Percentiles rank a stretch among this genome's conserved stretches.
Evolutionary conservation across 176 grass and related monocot species (phyloP).

Genomic region (Secale cereale): DNA sequence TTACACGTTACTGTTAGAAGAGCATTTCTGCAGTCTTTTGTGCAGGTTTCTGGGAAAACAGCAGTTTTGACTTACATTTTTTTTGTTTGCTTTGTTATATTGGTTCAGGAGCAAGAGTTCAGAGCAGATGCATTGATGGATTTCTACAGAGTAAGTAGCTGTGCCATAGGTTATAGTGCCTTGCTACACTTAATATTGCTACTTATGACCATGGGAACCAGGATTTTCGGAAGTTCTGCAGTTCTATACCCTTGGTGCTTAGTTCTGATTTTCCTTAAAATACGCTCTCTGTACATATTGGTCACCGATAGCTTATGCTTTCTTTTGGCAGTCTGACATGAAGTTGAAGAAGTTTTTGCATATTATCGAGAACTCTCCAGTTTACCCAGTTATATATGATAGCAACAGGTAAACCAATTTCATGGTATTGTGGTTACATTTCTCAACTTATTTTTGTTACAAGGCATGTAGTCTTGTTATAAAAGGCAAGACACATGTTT

Average conservation of each 20-base stretch:
- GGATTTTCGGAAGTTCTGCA: slow-evolving; percentile 4
- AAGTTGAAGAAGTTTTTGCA: slow-evolving; percentile 98
- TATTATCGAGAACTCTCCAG: slow-evolving; percentile 91
- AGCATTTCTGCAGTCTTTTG: slow-evolving; percentile 9
- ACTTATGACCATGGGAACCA: background rate
- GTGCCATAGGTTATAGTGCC: background rate
- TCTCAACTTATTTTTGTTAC: background rate
- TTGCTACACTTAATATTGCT: background rate
- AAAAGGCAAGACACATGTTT: slow-evolving; percentile 9
- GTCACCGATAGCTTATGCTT: slow-evolving; percentile 4
- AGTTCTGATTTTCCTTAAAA: background rate
- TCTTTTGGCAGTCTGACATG: slow-evolving; percentile 72
- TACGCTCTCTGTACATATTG: slow-evolving; percentile 19
- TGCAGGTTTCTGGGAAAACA: slow-evolving; percentile 9
- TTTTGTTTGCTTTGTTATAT: slow-evolving; percentile 28
- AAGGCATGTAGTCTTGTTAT: background rate
- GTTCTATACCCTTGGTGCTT: slow-evolving; percentile 1
- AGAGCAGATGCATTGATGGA: slow-evolving; percentile 78
- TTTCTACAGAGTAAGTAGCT: slow-evolving; percentile 72
- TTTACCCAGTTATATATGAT: slow-evolving; percentile 96
- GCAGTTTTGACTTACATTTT: slow-evolving; percentile 2
- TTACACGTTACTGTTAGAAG: background rate
- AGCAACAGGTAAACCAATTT: slow-evolving; percentile 64
- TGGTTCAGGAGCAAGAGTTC: slow-evolving; percentile 62
- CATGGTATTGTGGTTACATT: background rate